Base-by-base conservation (phyloP, 495 filamentous ascomycete genomes). In the Penicillium dipodomyicola region DNA sequence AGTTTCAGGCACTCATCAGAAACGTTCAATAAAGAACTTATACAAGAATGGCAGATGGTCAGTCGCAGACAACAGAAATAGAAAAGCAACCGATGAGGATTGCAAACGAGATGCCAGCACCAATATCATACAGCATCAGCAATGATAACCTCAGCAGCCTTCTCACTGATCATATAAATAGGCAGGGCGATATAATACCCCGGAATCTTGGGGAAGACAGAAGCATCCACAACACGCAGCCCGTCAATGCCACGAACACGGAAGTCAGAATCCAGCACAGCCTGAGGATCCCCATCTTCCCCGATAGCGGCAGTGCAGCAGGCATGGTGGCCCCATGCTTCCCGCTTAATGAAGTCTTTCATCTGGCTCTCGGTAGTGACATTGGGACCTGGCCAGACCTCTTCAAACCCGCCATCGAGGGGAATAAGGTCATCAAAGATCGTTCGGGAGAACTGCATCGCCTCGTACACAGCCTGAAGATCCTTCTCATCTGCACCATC, bases 121-220 rank as follows among this genome's bases (percentile, higher is more conserved):
- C 41, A 8, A 2, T n/a, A 42, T 56, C 8, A 63, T 29, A 15
- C 20, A 3, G 65, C 69, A 62, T 64, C 80, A 4, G 65, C 71
- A 37, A 84, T 57, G 40, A 87, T 85, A 22, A 83, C 82, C 47
- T 82, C 83, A 0, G 82, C 77, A 2, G 84, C 85, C 76, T 87
- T 87, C 62, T 83, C 81, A 44, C 77, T 79, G 23, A 87, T 61
- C 77, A 86, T 84, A 63, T 86, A 86, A 2, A 83, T 84, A 5
- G 84, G 77, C 40, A 81, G 65, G 22, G 74, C 75, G n/a, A 82
- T 79, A 42, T 84, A 87, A n/a, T 77, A 79, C 1, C 85, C 85
- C 11, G 82, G 83, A 45, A 83, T 82, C 58, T 72, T 69, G 4
- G 83, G 82, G 52, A 78, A 85, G 6, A 80, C 77, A 9, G 74